Evolutionary conservation across 768 basidiomycete species (phyloP).

Genomic region (Candolleomyces efflorescens): DNA sequence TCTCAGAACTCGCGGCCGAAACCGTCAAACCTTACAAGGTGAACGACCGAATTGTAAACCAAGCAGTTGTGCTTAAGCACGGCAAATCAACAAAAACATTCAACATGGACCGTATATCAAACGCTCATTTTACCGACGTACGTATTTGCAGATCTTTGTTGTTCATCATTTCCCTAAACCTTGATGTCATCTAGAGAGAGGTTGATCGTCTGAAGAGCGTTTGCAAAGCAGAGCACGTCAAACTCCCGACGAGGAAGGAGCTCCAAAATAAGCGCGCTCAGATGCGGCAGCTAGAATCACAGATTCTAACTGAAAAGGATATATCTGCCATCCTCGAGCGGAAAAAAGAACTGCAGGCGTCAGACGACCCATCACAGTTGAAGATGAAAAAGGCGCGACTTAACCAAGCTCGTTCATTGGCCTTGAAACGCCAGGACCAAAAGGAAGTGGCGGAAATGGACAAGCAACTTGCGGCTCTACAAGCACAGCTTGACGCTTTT

Average conservation of each 20-base stretch:
- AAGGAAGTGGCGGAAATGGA: slow-evolving; percentile 61
- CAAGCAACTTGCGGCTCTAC: slow-evolving; percentile 54
- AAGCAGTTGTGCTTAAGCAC: slow-evolving; percentile 71
- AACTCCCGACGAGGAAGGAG: slow-evolving; percentile 62
- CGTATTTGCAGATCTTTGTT: slow-evolving; percentile 19
- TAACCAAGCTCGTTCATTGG: slow-evolving; percentile 68
- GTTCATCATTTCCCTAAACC: neutral
- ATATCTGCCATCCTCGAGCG: slow-evolving; percentile 73
- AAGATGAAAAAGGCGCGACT: slow-evolving; percentile 66
- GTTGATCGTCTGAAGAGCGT: slow-evolving; percentile 54
- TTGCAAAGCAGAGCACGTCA: slow-evolving; percentile 48
- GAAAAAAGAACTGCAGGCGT: slow-evolving; percentile 43
- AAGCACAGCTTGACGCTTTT: slow-evolving; percentile 10
- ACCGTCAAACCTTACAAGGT: slow-evolving; percentile 66
- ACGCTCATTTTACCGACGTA: slow-evolving; percentile 60
- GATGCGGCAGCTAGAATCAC: slow-evolving; percentile 52
- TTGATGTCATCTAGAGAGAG: slow-evolving; percentile 50
- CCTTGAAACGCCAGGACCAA: slow-evolving; percentile 67
- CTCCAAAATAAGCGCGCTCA: slow-evolving; percentile 64
- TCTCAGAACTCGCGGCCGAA: slow-evolving; percentile 46
- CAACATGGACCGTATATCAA: slow-evolving; percentile 85
- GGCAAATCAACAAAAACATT: slow-evolving; percentile 62
- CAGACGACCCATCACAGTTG: slow-evolving; percentile 29
- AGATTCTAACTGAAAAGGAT: slow-evolving; percentile 84
- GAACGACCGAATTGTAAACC: slow-evolving; percentile 59